phyloP scores from a whole-genome alignment of 2,329 filamentous ascomycete genomes.

The Reticulascus tulasneorum region DNA sequence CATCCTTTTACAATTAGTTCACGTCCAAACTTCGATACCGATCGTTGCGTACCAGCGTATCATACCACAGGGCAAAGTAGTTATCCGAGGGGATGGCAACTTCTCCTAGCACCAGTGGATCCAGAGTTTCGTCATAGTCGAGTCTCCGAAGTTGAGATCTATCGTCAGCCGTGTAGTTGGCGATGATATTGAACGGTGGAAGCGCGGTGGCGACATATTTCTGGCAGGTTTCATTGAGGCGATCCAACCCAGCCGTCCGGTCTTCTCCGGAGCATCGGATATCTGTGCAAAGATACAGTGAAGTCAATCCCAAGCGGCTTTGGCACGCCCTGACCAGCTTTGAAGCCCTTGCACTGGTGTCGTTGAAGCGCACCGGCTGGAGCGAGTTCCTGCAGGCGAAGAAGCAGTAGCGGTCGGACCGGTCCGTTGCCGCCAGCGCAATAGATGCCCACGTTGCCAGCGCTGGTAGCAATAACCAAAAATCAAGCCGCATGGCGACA shows the following conservation, averaged over 20 bases:
- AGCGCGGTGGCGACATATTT: slow-evolving; percentile 19
- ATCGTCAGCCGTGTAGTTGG: slow-evolving; percentile 28
- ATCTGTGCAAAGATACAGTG: slow-evolving; percentile 33
- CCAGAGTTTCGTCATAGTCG: slow-evolving; percentile 19
- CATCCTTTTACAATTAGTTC: too few relatives aligned
- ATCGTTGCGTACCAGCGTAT: slow-evolving; percentile 31
- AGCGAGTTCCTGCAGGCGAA: slow-evolving; percentile 27
- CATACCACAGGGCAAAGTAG: slow-evolving; percentile 30
- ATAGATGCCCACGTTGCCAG: slow-evolving; percentile 4
- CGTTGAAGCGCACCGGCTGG: slow-evolving; percentile 24
- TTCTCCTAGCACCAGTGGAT: slow-evolving; percentile 18
- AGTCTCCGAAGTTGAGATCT: slow-evolving; percentile 26
- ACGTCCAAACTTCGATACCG: too few relatives aligned
- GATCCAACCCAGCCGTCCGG: slow-evolving; percentile 17
- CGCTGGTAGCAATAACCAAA: not conserved
- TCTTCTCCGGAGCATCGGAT: slow-evolving; percentile 28
- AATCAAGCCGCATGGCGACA: not conserved
- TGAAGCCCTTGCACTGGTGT: slow-evolving; percentile 17
- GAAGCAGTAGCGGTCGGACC: slow-evolving; percentile 20
- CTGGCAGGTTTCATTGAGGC: slow-evolving; percentile 32
- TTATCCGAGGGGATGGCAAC: slow-evolving; percentile 28
- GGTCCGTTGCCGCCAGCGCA: slow-evolving; percentile 3
- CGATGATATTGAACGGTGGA: slow-evolving; percentile 29
- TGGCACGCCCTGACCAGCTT: slow-evolving; percentile 21
- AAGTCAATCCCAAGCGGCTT: slow-evolving; percentile 22